phyloP scores from a whole-genome alignment of 495 filamentous ascomycete species.

The Penicillium argentinense region DNA sequence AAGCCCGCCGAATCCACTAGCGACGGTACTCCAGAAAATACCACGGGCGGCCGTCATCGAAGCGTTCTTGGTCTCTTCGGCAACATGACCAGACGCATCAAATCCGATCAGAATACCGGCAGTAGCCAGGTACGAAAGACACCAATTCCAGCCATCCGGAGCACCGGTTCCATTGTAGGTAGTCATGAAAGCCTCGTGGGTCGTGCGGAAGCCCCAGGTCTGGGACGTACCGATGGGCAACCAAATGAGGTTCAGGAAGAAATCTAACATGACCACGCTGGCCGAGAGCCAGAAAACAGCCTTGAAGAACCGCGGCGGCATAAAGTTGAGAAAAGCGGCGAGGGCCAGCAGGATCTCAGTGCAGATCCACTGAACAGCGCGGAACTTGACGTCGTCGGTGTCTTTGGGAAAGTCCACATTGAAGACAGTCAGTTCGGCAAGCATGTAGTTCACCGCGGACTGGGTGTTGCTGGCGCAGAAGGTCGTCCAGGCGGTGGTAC shows the following conservation, averaged over 20 bases:
- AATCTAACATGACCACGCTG: constrained; percentile 51
- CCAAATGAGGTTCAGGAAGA: constrained; percentile 57
- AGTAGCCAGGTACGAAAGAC: constrained; percentile 57
- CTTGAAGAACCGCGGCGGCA: constrained; percentile 44
- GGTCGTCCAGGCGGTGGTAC: constrained; percentile 59
- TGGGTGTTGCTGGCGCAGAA: constrained; percentile 57
- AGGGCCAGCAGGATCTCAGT: constrained; percentile 50
- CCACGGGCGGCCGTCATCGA: constrained; percentile 52
- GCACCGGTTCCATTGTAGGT: constrained; percentile 59
- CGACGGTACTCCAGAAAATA: constrained; percentile 57
- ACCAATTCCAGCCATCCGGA: constrained; percentile 58
- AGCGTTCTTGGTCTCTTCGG: constrained; percentile 59
- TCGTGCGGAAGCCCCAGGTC: constrained; percentile 54
- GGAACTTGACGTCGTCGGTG: constrained; percentile 48
- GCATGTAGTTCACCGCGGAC: constrained; percentile 54
- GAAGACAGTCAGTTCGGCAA: constrained; percentile 56
- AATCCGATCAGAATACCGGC: constrained; percentile 60
- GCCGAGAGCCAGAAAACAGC: constrained; percentile 51
- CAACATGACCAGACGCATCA: constrained; percentile 56
- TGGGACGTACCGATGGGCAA: constrained; percentile 53
- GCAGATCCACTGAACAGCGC: constrained; percentile 56
- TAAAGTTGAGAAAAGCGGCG: constrained; percentile 44
- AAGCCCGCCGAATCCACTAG: constrained; percentile 49
- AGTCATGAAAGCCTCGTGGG: constrained; percentile 56
- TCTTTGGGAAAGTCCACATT: constrained; percentile 50